A percentile compares a stretch with the other conserved stretches of the same genome.
Conservation (phyloP, 345 rosid species). For the Cardamine occulta region DNA sequence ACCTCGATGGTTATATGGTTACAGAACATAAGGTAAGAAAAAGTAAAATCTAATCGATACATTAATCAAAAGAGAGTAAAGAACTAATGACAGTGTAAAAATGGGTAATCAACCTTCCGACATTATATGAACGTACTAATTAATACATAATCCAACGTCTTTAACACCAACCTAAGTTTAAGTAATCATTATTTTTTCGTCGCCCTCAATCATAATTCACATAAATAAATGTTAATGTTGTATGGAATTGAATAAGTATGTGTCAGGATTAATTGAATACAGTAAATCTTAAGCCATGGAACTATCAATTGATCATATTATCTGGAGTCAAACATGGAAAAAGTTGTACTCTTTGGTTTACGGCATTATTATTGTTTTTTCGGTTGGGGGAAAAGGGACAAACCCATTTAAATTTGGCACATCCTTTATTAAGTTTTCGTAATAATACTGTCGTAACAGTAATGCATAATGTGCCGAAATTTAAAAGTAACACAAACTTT, state of each 20-base stretch:
- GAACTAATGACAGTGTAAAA: no score
- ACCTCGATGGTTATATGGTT: no score
- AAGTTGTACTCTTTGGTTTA: conserved; percentile 26
- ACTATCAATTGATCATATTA: conserved; percentile 1
- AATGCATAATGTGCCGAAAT: conserved; percentile 13
- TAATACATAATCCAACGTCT: neutral
- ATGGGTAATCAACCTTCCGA: neutral
- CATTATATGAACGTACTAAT: neutral
- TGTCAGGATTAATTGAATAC: conserved; percentile 2
- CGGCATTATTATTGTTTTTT: conserved; percentile 24
- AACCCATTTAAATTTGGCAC: conserved; percentile 20
- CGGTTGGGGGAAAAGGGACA: conserved; percentile 35
- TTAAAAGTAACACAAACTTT: conserved; percentile 9
- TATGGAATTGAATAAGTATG: neutral
- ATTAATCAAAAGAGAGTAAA: no score
- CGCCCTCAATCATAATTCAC: neutral
- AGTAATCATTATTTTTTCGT: neutral
- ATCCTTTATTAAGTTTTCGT: neutral
- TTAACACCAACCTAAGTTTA: conserved; percentile 15
- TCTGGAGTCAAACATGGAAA: conserved; percentile 35
- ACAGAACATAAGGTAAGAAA: no score
- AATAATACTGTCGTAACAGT: conserved; percentile 26
- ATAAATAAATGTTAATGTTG: neutral
- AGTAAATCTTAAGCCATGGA: neutral
- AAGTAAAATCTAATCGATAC: no score